phyloP scores from a whole-genome alignment of 352 stramenopile species.

The Globisporangium cederbergense region DNA sequence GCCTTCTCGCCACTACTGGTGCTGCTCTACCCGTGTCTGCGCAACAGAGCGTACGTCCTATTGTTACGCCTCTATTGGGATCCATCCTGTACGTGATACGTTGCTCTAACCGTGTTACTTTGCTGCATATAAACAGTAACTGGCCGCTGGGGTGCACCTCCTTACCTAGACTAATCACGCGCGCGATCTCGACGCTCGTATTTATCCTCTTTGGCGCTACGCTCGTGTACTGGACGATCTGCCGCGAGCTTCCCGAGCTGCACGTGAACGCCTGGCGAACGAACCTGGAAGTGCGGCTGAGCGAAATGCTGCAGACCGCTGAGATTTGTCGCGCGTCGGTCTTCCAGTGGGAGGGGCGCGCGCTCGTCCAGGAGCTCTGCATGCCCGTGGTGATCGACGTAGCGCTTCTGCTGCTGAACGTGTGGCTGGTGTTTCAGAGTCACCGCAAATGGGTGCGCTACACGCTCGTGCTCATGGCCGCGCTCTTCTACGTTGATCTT shows the following conservation, averaged over 20 bases:
- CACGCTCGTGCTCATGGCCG: conserved; percentile 38
- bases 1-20: conserved; percentile 56
- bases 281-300: conserved; percentile 35
- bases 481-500: conserved; percentile 42
- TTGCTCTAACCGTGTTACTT: neutral
- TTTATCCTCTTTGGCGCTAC: conserved; percentile 40
- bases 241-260: conserved; percentile 53
- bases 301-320: conserved; percentile 31
- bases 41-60: conserved; percentile 43
- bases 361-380: conserved; percentile 55
- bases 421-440: conserved; percentile 46
- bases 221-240: conserved; percentile 63
- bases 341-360: conserved; percentile 33
- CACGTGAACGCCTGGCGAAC: conserved; percentile 28
- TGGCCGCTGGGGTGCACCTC: conserved; percentile 70
- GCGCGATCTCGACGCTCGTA: conserved; percentile 41
- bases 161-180: conserved; percentile 40
- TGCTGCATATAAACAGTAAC: conserved; percentile 30
- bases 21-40: conserved; percentile 47
- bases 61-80: neutral
- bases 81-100: neutral
- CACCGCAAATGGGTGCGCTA: conserved; percentile 56
- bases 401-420: conserved; percentile 34
- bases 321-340: conserved; percentile 41
- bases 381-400: conserved; percentile 49